Evolutionary conservation across 148 eudicot genomes (phyloP), one percentile per base, ranked within the genome.

Genomic region (Chenopodium quinoa): DNA sequence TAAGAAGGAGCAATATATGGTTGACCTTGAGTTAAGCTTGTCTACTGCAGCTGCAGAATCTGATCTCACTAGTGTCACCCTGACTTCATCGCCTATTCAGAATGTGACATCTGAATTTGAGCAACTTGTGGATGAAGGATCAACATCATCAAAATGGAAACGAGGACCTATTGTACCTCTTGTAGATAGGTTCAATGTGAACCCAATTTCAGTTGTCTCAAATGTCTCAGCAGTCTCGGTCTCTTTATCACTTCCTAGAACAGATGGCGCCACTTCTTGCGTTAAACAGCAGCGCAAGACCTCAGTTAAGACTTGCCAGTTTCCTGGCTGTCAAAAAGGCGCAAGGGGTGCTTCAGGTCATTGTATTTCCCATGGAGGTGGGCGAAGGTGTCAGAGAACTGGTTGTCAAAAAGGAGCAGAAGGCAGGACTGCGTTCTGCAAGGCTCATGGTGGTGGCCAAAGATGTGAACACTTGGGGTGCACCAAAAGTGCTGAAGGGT

Each of bases 351-450:
- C 93, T 31, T 86, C 97, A 78, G 95, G 95, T 46, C 84, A 80
- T 20, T 93, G 97, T 79, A 93, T 93, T 29, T 80, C 90, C 37
- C 97, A 93, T 75, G 97, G 97, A 50, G 97, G 97, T 7, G 97
- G 97, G 4, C 81, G 90, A 34, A 87, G 97, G 84, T 92, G 96
- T 80, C 89, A 85, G 79, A 88, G 81, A 72, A 76, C 76, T 22
- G 92, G 91, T 22, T 92, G 97, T 75, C 88, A 83, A 46, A 92
- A 89, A 83, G 97, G 97, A n/a, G 97, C 96, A 4, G 96, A 92
- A 87, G 96, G 96, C 37, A 89, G 66, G 84, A 91, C 93, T 19
- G 85, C 87, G 27, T 89, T 92, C 78, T 92, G 96, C 86, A 92
- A 92, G 80, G 93, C 91, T 48, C 96, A 92, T 79, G 96, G 96